Evolutionary conservation across 2,329 filamentous ascomycete genomes (phyloP).

Genomic region (Aulographum hederae): DNA sequence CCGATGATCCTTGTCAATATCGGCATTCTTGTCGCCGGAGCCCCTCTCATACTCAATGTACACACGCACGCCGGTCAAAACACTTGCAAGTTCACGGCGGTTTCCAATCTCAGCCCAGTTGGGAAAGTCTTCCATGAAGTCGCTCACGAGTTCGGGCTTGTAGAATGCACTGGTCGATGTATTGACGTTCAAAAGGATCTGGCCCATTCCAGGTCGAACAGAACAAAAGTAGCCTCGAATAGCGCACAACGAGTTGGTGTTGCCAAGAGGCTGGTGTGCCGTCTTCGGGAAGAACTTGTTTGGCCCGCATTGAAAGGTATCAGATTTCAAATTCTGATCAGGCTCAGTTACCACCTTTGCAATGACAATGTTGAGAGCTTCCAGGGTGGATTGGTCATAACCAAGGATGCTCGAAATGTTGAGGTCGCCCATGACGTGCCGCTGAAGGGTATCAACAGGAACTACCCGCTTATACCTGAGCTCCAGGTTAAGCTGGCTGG

Average conservation of each 20-base stretch:
- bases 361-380: background rate
- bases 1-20: background rate
- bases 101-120: background rate
- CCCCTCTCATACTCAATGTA: background rate
- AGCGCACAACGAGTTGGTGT: background rate
- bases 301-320: background rate
- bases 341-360: background rate
- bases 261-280: background rate
- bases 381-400: too few relatives aligned
- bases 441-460: background rate
- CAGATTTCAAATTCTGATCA: background rate
- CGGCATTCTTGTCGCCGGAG: background rate
- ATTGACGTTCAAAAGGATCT: slow-evolving; percentile 44
- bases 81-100: background rate
- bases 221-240: slow-evolving; percentile 41
- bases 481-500: background rate
- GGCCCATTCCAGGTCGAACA: slow-evolving; percentile 37
- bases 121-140: slow-evolving; percentile 9
- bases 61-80: background rate
- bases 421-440: background rate
- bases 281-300: background rate
- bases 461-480: background rate
- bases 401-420: background rate
- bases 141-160: slow-evolving; percentile 23
- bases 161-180: slow-evolving; percentile 42